Evolutionary conservation across 2,329 filamentous ascomycete species (phyloP).

Genomic region (Ceratocystis cacaofunesta): DNA sequence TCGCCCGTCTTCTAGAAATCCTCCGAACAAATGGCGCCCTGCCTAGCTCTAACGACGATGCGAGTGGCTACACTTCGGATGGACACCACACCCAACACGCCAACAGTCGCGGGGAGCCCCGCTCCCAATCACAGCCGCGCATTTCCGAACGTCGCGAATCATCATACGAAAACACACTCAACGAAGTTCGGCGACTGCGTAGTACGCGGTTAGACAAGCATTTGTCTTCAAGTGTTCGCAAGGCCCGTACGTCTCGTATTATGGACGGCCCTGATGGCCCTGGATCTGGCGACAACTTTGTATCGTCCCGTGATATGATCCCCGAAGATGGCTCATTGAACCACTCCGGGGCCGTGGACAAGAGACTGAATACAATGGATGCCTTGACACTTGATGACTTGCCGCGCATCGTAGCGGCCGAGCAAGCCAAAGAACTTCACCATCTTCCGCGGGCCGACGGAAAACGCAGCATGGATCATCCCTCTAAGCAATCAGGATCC

Average conservation of each 20-base stretch:
- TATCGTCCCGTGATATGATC: constrained; percentile 40
- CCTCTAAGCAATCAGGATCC: constrained; percentile 3
- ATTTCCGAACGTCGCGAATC: constrained; percentile 45
- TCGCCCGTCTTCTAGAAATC: constrained; percentile 78
- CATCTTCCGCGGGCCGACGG: constrained; percentile 49
- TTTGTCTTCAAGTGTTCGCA: constrained; percentile 81
- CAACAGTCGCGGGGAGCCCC: constrained; percentile 35
- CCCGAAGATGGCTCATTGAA: constrained; percentile 62
- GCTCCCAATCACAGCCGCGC: constrained; percentile 60
- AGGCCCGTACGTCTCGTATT: constrained; percentile 77
- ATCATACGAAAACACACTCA: constrained; percentile 88
- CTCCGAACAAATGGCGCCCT: constrained; percentile 70
- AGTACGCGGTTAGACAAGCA: constrained; percentile 92
- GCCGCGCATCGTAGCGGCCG: constrained; percentile 83
- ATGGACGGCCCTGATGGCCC: constrained; percentile 72
- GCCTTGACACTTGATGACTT: constrained; percentile 92
- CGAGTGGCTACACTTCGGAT: constrained; percentile 50
- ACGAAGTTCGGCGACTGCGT: constrained; percentile 79
- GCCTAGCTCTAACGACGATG: constrained; percentile 60
- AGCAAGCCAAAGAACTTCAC: constrained; percentile 83
- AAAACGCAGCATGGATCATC: constrained; percentile 22
- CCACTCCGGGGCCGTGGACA: constrained; percentile 55
- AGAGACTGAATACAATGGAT: constrained; percentile 81
- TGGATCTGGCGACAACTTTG: constrained; percentile 51
- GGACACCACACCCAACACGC: constrained; percentile 26